Evolutionary conservation across 176 grass and related monocot species (phyloP).

Genomic region (Ensete ventricosum): DNA sequence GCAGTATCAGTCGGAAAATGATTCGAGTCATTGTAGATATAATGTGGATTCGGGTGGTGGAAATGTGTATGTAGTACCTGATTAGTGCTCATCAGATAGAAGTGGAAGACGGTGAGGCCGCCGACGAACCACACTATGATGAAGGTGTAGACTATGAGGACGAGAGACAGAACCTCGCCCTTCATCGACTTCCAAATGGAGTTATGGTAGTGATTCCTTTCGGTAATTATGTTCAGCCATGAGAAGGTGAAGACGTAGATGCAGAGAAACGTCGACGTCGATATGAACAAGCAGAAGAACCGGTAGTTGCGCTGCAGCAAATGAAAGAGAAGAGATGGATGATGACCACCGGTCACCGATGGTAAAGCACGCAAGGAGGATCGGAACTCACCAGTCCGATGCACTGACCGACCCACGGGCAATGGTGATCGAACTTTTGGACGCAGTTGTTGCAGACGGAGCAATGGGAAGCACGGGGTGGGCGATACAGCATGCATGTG

Average conservation of each 20-base stretch:
- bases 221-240: slow-evolving; percentile 35
- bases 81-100: slow-evolving; percentile 68
- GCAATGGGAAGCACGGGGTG: slow-evolving; percentile 49
- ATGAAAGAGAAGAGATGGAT: neutral
- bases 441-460: slow-evolving; percentile 73
- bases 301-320: slow-evolving; percentile 62
- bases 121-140: slow-evolving; percentile 60
- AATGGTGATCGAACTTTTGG: slow-evolving; percentile 70
- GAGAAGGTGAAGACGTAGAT: slow-evolving; percentile 49
- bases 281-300: slow-evolving; percentile 59
- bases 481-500: slow-evolving; percentile 55
- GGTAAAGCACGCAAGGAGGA: no score
- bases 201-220: slow-evolving; percentile 25
- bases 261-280: slow-evolving; percentile 53
- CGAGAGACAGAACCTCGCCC: slow-evolving; percentile 41
- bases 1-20: slow-evolving; percentile 4
- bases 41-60: neutral
- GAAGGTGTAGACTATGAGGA: slow-evolving; percentile 57
- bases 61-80: slow-evolving; percentile 29
- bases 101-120: slow-evolving; percentile 57
- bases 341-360: no score
- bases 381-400: slow-evolving; percentile 47
- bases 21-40: neutral
- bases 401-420: slow-evolving; percentile 80
- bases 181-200: slow-evolving; percentile 34